Conservation (phyloP, 352 stramenopile species). For the Phytophthora chlamydospora region DNA sequence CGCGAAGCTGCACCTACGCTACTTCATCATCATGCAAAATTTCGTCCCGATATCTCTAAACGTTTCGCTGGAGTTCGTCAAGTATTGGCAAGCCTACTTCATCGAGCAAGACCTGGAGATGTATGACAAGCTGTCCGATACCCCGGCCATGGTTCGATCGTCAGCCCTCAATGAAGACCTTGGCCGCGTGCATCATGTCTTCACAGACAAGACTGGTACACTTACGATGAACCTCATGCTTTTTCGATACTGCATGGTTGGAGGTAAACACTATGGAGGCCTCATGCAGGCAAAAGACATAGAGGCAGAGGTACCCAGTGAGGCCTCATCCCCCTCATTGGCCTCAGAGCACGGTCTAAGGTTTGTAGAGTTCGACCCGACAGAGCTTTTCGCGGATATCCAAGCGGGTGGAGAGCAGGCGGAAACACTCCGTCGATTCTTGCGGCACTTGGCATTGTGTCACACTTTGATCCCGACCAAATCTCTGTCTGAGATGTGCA, state of each 20-base stretch:
- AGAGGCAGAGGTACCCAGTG: slow-evolving; percentile 27
- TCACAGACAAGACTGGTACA: slow-evolving; percentile 96
- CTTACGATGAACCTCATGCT: slow-evolving; percentile 96
- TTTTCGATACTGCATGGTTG: slow-evolving; percentile 96
- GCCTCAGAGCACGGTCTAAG: slow-evolving; percentile 13
- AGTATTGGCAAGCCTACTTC: slow-evolving; percentile 96
- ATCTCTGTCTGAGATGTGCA: slow-evolving; percentile 72
- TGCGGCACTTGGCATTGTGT: slow-evolving; percentile 81
- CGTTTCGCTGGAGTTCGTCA: slow-evolving; percentile 97
- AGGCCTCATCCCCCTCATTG: background rate
- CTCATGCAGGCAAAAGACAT: slow-evolving; percentile 61
- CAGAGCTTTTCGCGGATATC: slow-evolving; percentile 68
- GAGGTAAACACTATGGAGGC: slow-evolving; percentile 92
- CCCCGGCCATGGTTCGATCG: slow-evolving; percentile 76
- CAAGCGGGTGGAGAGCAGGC: slow-evolving; percentile 42
- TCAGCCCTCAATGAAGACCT: slow-evolving; percentile 93
- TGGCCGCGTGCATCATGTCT: slow-evolving; percentile 91
- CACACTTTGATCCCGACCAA: slow-evolving; percentile 84
- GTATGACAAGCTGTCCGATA: slow-evolving; percentile 93
- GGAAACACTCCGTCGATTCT: slow-evolving; percentile 57
- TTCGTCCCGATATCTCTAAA: slow-evolving; percentile 99
- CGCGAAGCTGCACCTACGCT: slow-evolving; percentile 88
- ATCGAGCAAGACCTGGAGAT: slow-evolving; percentile 93
- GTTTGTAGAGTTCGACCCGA: slow-evolving; percentile 80
- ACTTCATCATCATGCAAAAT: slow-evolving; percentile 97